Conservation (phyloP, 2,329 filamentous ascomycete species). For the Aspergillus uvarum region DNA sequence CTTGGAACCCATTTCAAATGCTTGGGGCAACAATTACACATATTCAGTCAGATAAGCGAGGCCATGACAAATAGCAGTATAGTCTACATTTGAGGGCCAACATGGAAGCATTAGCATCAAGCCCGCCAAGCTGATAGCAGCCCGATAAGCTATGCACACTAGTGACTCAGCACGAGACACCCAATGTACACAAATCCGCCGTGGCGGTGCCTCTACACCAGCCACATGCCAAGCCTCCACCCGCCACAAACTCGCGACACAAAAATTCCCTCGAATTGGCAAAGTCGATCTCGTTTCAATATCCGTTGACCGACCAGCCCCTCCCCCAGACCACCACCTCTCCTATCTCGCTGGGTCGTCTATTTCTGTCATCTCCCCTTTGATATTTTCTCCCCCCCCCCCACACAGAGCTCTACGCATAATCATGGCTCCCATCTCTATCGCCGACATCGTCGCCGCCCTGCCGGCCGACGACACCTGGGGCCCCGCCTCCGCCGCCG, state of each 20-base stretch:
- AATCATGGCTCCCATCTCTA: constrained; percentile 54
- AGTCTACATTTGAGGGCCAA: no score
- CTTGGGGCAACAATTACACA: no score
- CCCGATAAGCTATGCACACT: background rate
- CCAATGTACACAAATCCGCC: background rate
- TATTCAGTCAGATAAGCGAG: no score
- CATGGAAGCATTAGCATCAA: no score
- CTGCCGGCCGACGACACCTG: constrained; percentile 77
- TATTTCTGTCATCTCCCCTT: background rate
- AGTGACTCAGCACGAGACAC: background rate
- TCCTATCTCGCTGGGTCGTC: background rate
- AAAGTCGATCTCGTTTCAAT: constrained; percentile 12
- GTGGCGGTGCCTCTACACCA: constrained; percentile 4
- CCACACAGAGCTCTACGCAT: constrained; percentile 15
- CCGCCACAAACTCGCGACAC: constrained; percentile 24
- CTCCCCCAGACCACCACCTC: constrained; percentile 4
- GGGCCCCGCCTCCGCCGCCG: constrained; percentile 78
- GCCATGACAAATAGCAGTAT: no score
- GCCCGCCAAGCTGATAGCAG: no score
- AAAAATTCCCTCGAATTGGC: constrained; percentile 16
- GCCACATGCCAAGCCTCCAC: constrained; percentile 11
- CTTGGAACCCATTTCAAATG: no score
- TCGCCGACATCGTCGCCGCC: constrained; percentile 67
- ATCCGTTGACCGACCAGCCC: constrained; percentile 16
- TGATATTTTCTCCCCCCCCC: background rate